Conservation (phyloP, 1,284 basidiomycete species). For the Caloboletus firmus region DNA sequence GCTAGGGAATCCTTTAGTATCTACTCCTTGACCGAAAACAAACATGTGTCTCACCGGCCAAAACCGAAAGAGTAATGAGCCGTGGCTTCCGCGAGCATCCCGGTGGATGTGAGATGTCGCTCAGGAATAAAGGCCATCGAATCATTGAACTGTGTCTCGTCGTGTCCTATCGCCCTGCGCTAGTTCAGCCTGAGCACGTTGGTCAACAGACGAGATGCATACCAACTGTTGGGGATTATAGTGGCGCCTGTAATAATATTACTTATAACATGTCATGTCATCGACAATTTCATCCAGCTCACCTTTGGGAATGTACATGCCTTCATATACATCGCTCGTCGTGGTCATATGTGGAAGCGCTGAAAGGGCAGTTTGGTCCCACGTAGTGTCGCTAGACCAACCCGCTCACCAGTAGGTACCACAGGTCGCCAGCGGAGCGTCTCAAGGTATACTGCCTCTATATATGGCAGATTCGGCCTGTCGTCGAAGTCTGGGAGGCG, state of each 20-base stretch:
- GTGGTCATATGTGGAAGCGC: slow-evolving; percentile 30
- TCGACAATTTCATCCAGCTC: not conserved
- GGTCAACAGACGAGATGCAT: not conserved
- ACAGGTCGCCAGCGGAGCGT: slow-evolving; percentile 29
- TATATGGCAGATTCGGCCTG: slow-evolving; percentile 26
- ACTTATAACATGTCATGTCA: not conserved
- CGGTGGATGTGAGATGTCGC: slow-evolving; percentile 24
- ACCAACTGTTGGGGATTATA: slow-evolving; percentile 32
- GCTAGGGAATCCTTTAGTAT: slow-evolving; percentile 11
- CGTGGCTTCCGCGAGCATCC: slow-evolving; percentile 7
- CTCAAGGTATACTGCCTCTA: slow-evolving; percentile 30
- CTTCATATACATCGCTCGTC: slow-evolving; percentile 31
- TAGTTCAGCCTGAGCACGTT: slow-evolving; percentile 5
- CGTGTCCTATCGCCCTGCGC: slow-evolving; percentile 25
- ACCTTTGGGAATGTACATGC: slow-evolving; percentile 36
- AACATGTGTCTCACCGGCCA: slow-evolving; percentile 23
- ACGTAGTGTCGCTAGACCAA: not conserved
- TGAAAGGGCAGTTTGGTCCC: slow-evolving; percentile 3
- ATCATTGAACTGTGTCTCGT: slow-evolving; percentile 26
- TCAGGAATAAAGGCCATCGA: slow-evolving; percentile 29
- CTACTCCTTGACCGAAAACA: not conserved
- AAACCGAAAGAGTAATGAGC: slow-evolving; percentile 21
- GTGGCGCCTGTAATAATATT: slow-evolving; percentile 16
- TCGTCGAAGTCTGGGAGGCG: slow-evolving; percentile 34
- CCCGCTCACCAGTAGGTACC: slow-evolving; percentile 22